Evolutionary conservation across 1,139 yeast species (phyloP).

Genomic region (Dujonia santamariae): DNA sequence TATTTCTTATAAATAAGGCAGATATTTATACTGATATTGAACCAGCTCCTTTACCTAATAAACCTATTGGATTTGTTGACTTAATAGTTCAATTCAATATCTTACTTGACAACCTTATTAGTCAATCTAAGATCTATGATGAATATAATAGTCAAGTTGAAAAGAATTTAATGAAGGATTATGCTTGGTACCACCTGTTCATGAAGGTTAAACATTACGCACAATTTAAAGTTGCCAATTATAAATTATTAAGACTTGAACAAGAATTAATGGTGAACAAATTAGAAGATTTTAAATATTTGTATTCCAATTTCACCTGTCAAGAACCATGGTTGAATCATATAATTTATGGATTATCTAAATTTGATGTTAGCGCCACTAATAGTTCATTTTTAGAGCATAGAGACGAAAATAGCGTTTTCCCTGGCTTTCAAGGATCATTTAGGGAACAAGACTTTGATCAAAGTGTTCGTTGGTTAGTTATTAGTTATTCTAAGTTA

Average conservation of each 20-base stretch:
- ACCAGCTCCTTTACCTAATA: slow-evolving; percentile 4
- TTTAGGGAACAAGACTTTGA: slow-evolving; percentile 23
- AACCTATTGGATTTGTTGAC: slow-evolving; percentile 13
- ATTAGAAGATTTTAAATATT: slow-evolving; percentile 19
- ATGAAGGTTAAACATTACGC: slow-evolving; percentile 59
- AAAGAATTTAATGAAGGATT: slow-evolving; percentile 51
- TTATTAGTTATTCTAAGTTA: slow-evolving; percentile 27
- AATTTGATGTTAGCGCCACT: slow-evolving; percentile 9
- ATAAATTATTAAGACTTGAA: slow-evolving; percentile 52
- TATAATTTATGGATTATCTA: slow-evolving; percentile 22
- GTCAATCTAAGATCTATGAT: slow-evolving; percentile 30
- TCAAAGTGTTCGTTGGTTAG: slow-evolving; percentile 25
- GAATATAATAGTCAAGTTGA: slow-evolving; percentile 38
- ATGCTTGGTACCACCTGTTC: slow-evolving; percentile 66
- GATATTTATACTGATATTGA: slow-evolving; percentile 21
- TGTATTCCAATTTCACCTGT: slow-evolving; percentile 8
- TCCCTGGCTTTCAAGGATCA: slow-evolving; percentile 25
- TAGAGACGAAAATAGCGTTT: slow-evolving; percentile 17
- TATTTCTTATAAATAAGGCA: slow-evolving; percentile 19
- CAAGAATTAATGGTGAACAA: slow-evolving; percentile 22
- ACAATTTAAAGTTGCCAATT: slow-evolving; percentile 53
- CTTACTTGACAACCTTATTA: slow-evolving; percentile 12
- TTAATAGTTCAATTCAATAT: slow-evolving; percentile 18
- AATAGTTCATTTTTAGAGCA: slow-evolving; percentile 9
- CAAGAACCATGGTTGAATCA: slow-evolving; percentile 20